Percentiles rank a stretch among this genome's conserved stretches.
Evolutionary conservation across 2,329 filamentous ascomycete species (phyloP).

Genomic region (Nigrograna mackinnonii): DNA sequence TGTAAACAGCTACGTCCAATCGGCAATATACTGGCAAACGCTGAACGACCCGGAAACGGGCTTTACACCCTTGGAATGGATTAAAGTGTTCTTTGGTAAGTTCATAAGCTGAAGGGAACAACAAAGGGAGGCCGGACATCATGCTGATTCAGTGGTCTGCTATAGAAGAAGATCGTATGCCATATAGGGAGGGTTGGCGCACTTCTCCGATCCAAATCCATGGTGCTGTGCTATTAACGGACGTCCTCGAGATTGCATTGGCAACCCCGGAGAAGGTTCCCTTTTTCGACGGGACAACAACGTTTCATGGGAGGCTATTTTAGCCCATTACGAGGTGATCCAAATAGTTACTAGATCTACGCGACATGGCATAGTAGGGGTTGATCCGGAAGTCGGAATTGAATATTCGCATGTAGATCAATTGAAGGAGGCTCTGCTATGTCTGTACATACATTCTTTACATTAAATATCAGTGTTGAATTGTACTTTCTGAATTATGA

Average conservation of each 20-base stretch:
- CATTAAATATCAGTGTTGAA: no score
- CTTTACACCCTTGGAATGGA: conserved; percentile 14
- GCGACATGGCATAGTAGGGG: no score
- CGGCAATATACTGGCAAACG: conserved; percentile 17
- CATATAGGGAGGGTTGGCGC: conserved; percentile 23
- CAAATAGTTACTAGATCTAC: no score
- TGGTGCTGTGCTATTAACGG: neutral
- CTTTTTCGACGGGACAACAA: no score
- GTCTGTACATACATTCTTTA: no score
- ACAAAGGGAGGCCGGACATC: neutral
- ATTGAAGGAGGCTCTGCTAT: no score
- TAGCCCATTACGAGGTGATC: no score
- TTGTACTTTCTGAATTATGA: no score
- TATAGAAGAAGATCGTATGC: conserved; percentile 24
- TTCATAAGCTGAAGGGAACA: conserved; percentile 2
- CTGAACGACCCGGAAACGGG: conserved; percentile 15
- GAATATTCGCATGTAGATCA: no score
- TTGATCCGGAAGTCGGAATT: no score
- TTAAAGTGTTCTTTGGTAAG: conserved; percentile 31
- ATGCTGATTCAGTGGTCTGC: conserved; percentile 3
- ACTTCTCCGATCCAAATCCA: conserved; percentile 2
- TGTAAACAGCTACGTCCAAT: conserved; percentile 24
- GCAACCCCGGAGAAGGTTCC: neutral
- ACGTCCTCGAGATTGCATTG: neutral
- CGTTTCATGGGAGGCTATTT: no score